These are phyloP conservation scores for Annulohypoxylon maeteangense DNA, from an alignment of 495 filamentous ascomycete genomes.

Conservation along the genomic window DNA sequence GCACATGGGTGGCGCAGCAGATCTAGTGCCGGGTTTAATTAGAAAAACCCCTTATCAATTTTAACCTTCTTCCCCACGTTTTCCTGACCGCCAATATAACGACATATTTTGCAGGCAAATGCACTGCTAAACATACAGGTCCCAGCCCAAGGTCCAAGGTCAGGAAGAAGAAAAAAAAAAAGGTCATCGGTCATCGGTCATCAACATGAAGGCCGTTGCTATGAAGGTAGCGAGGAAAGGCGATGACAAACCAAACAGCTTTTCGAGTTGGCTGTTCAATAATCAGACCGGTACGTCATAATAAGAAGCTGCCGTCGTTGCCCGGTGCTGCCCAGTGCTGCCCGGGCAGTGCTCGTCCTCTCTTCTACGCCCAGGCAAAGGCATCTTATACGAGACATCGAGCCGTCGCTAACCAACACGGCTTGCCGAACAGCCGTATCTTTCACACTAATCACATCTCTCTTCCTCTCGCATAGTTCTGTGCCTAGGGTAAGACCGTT, in stretches of 20 bases:
- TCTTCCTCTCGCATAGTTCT: constrained; percentile 2
- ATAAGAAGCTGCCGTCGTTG: not conserved
- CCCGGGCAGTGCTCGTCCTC: not conserved
- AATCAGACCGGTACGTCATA: constrained; percentile 13
- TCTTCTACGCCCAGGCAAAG: not conserved
- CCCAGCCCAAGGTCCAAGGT: not conserved
- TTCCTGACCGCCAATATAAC: constrained; percentile 2
- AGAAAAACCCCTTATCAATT: constrained; percentile 3
- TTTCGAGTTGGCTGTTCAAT: constrained; percentile 4
- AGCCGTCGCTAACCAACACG: constrained; percentile 3
- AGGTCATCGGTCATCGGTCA: no score
- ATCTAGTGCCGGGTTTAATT: not conserved
- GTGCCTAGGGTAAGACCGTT: constrained; percentile 5
- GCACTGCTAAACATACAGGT: not conserved
- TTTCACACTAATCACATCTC: not conserved
- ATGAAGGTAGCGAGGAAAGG: not conserved
- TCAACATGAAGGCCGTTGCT: not conserved
- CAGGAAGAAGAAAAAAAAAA: no score
- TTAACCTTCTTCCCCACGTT: constrained; percentile 3
- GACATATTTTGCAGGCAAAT: constrained; percentile 2
- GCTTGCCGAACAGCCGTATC: not conserved
- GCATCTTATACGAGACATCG: not conserved
- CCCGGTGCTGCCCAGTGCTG: not conserved
- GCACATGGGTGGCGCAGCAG: constrained; percentile 3
- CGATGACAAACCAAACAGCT: not conserved